These are phyloP conservation scores for Asterophora lycoperdoides DNA, from an alignment of 768 basidiomycete genomes.

Conservation along the genomic window DNA sequence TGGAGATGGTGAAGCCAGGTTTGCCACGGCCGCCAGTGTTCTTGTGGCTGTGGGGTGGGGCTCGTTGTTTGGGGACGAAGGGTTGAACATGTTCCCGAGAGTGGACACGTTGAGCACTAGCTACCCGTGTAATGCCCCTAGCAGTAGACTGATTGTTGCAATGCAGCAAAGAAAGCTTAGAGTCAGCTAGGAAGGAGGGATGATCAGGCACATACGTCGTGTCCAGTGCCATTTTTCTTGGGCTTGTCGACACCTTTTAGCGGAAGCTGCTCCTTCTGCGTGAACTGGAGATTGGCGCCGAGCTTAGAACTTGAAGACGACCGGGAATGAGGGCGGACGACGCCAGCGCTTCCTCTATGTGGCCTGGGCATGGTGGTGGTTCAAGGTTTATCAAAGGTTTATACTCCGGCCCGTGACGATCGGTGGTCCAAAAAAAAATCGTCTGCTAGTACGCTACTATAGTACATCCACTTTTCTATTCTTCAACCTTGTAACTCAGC, in stretches of 20 bases:
- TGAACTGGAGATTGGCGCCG: slow-evolving; percentile 59
- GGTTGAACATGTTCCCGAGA: slow-evolving; percentile 30
- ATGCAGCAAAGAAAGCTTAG: slow-evolving; percentile 4
- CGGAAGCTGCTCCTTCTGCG: slow-evolving; percentile 53
- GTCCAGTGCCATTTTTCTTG: slow-evolving; percentile 41
- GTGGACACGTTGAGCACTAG: slow-evolving; percentile 33
- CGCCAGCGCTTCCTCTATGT: slow-evolving; percentile 42
- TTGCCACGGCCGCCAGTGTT: slow-evolving; percentile 35
- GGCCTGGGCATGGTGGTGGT: slow-evolving; percentile 46
- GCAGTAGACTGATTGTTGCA: slow-evolving; percentile 20
- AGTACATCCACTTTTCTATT: neutral
- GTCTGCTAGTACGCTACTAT: slow-evolving; percentile 2
- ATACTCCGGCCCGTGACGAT: slow-evolving; percentile 12
- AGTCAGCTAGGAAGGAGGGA: slow-evolving; percentile 7
- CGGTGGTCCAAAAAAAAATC: slow-evolving; percentile 11
- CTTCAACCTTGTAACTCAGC: slow-evolving; percentile 6
- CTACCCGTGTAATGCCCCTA: slow-evolving; percentile 26
- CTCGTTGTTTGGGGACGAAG: slow-evolving; percentile 21
- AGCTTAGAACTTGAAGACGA: slow-evolving; percentile 59
- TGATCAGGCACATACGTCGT: slow-evolving; percentile 40
- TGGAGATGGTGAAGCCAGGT: slow-evolving; percentile 56
- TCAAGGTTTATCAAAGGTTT: slow-evolving; percentile 7
- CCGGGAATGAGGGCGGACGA: slow-evolving; percentile 59
- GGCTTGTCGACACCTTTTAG: slow-evolving; percentile 46
- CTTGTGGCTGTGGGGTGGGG: slow-evolving; percentile 21